Conservation (phyloP, 2,329 filamentous ascomycete species). For the Zymoseptoria crescenta region DNA sequence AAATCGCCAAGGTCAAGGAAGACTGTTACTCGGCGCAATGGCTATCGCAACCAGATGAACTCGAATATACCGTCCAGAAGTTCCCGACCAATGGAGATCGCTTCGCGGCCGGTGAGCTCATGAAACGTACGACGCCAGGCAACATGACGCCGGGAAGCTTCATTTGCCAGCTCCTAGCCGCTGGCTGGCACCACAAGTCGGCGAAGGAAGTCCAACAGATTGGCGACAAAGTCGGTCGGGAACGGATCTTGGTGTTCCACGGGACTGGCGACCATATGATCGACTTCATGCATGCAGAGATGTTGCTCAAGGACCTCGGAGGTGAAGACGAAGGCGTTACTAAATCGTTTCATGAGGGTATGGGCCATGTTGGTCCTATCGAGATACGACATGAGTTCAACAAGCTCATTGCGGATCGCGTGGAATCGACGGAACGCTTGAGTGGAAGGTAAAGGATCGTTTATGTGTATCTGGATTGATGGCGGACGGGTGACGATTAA, state of each 20-base stretch:
- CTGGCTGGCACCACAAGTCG: constrained; percentile 71
- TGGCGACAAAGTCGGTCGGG: constrained; percentile 60
- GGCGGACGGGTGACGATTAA: background rate
- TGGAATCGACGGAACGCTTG: constrained; percentile 41
- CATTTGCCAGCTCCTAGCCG: constrained; percentile 68
- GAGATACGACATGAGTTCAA: constrained; percentile 67
- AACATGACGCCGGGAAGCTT: constrained; percentile 62
- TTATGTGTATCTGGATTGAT: background rate
- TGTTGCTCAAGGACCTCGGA: constrained; percentile 61
- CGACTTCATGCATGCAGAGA: constrained; percentile 58
- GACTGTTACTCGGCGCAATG: constrained; percentile 60
- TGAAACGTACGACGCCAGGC: constrained; percentile 56
- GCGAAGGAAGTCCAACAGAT: constrained; percentile 57
- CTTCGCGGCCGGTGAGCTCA: constrained; percentile 70
- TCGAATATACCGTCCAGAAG: constrained; percentile 34
- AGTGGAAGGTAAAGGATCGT: background rate
- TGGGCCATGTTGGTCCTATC: constrained; percentile 67
- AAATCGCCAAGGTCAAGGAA: constrained; percentile 55
- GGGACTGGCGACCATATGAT: constrained; percentile 71
- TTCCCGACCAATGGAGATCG: constrained; percentile 76
- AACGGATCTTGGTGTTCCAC: constrained; percentile 70
- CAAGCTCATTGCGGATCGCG: constrained; percentile 51
- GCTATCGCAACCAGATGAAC: constrained; percentile 53
- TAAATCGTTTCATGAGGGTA: constrained; percentile 57
- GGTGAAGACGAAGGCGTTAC: constrained; percentile 44